phyloP scores from a whole-genome alignment of 2,329 filamentous ascomycete genomes.

The Calonectria naviculata region DNA sequence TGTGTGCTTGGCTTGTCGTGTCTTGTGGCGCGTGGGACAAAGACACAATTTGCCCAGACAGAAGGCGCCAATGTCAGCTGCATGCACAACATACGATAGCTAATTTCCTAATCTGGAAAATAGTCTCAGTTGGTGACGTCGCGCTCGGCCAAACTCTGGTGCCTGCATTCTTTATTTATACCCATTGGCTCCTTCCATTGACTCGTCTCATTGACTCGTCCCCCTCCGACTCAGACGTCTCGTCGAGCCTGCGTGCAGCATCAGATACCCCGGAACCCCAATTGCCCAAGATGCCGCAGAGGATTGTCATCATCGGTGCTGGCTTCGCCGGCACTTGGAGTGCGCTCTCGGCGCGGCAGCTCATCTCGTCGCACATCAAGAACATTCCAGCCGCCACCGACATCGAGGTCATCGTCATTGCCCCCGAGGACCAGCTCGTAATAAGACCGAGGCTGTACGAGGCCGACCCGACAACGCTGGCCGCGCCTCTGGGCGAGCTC shows the following conservation, averaged over 20 bases:
- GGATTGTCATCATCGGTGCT: conserved; percentile 69
- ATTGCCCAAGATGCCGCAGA: not conserved
- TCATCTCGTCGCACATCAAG: conserved; percentile 29
- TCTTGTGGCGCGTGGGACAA: not conserved
- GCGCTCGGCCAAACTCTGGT: not conserved
- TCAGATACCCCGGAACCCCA: not conserved
- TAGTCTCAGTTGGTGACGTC: conserved; percentile 2
- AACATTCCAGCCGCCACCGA: not conserved
- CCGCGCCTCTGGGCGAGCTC: conserved; percentile 24
- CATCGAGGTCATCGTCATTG: conserved; percentile 44
- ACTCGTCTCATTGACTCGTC: too few relatives aligned
- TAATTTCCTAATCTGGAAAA: conserved; percentile 3
- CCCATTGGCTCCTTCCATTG: too few relatives aligned
- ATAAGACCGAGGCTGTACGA: conserved; percentile 49
- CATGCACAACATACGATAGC: not conserved
- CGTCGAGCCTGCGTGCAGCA: not conserved
- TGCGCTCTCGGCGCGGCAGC: conserved; percentile 45
- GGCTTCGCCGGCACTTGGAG: conserved; percentile 67
- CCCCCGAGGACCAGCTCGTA: conserved; percentile 43
- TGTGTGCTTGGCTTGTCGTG: not conserved
- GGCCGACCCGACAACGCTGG: conserved; percentile 35
- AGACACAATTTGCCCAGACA: not conserved
- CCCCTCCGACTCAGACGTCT: too few relatives aligned
- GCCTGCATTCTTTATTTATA: not conserved
- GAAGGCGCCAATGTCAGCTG: not conserved